Percentiles rank a stretch among this genome's conserved stretches.
Evolutionary conservation across 2,329 filamentous ascomycete genomes (phyloP).

Genomic region (Colletotrichum coccodes): DNA sequence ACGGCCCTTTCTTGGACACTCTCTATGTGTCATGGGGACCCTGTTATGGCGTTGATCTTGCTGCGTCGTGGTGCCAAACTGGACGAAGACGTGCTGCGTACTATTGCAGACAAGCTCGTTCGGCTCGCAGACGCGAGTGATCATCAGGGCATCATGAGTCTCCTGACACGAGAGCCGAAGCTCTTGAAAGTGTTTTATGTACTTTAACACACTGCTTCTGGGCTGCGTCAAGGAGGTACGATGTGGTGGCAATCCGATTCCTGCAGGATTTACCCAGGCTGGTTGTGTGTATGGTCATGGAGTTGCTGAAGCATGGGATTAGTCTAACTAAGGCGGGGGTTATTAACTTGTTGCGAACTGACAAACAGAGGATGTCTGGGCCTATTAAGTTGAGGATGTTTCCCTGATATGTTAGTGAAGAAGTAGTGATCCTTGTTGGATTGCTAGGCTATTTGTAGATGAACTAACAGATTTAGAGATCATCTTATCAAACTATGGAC

Average conservation of each 20-base stretch:
- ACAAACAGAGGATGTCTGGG: background rate
- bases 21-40: background rate
- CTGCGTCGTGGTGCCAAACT: background rate
- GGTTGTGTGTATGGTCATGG: background rate
- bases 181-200: conserved; percentile 2
- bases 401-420: background rate
- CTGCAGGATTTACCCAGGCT: background rate
- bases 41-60: background rate
- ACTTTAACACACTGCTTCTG: background rate
- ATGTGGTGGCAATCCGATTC: background rate
- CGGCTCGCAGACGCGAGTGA: background rate
- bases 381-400: background rate
- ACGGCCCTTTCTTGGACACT: background rate
- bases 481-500: background rate
- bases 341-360: background rate
- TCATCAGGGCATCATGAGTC: background rate
- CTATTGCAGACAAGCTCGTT: background rate
- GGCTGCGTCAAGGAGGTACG: background rate
- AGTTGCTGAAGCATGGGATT: background rate
- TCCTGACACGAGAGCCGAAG: background rate
- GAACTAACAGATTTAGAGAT: background rate
- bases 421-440: background rate
- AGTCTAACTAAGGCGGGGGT: background rate
- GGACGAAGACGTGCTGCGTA: background rate
- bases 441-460: background rate